Percentiles rank a stretch among this genome's conserved stretches.
phyloP scores from a whole-genome alignment of 73 alveolate species.

The Stentor coeruleus region DNA sequence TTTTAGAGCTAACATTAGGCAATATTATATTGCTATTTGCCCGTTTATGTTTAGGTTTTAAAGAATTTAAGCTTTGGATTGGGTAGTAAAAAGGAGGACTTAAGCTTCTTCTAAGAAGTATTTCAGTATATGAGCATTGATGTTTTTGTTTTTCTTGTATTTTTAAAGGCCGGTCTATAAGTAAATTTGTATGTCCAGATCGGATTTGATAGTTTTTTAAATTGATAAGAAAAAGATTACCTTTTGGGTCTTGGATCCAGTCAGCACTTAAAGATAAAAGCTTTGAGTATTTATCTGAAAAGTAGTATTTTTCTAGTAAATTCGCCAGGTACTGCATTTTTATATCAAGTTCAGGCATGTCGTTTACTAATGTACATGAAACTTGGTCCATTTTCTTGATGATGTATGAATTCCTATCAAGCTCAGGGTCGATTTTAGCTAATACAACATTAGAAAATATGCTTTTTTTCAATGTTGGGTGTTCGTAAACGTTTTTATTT shows the following conservation, averaged over 20 bases:
- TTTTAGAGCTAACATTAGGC: too few species aligned
- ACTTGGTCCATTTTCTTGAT: conserved; percentile 9
- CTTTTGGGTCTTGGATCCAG: conserved; percentile 9
- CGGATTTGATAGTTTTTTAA: not conserved
- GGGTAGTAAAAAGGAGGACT: conserved; percentile 6
- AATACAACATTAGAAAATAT: too few species aligned
- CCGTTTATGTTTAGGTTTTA: too few species aligned
- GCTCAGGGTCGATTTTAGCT: not conserved
- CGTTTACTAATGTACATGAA: not conserved
- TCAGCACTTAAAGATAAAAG: not conserved
- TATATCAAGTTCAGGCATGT: not conserved
- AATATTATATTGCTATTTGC: too few species aligned
- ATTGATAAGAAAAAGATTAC: not conserved
- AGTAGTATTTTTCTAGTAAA: not conserved
- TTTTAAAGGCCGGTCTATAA: not conserved
- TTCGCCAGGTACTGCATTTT: not conserved
- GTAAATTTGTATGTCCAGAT: not conserved
- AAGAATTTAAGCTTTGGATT: too few species aligned
- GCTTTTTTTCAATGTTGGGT: not conserved
- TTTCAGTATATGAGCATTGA: not conserved
- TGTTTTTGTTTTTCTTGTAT: not conserved
- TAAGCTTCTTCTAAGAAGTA: not conserved
- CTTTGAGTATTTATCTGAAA: not conserved
- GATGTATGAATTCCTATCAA: not conserved
- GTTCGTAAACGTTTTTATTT: not conserved